Percentiles rank a stretch among this genome's conserved stretches.
These are phyloP conservation scores for Nemania bipapillata DNA, from an alignment of 2,329 filamentous ascomycete genomes.

Conservation along the genomic window DNA sequence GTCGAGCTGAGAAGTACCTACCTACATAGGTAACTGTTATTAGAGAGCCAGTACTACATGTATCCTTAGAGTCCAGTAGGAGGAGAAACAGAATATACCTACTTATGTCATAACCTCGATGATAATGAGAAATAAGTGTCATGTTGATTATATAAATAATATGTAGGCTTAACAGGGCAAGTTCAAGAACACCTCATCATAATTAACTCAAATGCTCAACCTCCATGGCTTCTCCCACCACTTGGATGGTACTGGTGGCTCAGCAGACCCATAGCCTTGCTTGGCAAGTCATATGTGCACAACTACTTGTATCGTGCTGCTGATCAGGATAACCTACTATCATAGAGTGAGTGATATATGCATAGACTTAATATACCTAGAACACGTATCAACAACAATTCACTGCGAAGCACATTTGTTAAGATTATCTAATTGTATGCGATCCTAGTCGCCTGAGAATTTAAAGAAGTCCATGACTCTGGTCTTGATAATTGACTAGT, in stretches of 20 bases:
- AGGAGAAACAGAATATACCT: no score
- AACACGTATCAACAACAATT: no score
- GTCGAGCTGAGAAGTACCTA: no score
- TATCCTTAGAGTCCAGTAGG: no score
- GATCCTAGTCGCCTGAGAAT: not conserved
- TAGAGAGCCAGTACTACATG: no score
- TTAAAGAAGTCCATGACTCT: not conserved
- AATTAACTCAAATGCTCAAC: not conserved
- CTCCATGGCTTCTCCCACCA: not conserved
- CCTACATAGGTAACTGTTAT: no score
- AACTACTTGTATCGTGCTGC: not conserved
- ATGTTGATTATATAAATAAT: not conserved
- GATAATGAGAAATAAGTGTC: not conserved
- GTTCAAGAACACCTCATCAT: no score
- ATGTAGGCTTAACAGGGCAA: no score
- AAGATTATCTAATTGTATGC: no score
- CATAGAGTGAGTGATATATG: not conserved
- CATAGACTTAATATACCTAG: no score
- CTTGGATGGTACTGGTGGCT: constrained; percentile 15
- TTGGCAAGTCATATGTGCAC: constrained; percentile 21
- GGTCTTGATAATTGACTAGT: not conserved
- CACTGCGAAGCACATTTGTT: no score
- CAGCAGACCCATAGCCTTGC: constrained; percentile 22
- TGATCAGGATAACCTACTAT: not conserved
- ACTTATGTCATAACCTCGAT: no score